Evolutionary conservation across 2,329 filamentous ascomycete species (phyloP).

Genomic region (Diplodia sapinea): DNA sequence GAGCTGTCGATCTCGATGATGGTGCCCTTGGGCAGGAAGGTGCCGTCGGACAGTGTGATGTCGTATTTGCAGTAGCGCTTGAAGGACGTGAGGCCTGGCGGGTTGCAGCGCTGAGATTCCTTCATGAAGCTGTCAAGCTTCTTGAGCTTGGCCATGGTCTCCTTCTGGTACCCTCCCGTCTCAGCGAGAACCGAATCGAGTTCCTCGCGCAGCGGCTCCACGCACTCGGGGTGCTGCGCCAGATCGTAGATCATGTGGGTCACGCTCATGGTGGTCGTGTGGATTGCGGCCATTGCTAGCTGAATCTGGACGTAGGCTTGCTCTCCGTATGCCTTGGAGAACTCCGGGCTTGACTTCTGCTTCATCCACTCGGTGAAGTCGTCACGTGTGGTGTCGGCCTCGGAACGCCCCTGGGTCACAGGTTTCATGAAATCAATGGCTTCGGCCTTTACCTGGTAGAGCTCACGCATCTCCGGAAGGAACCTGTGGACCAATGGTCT

Average conservation of each 20-base stretch:
- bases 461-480: constrained; percentile 21
- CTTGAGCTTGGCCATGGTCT: constrained; percentile 33
- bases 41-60: constrained; percentile 35
- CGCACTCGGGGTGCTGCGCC: constrained; percentile 33
- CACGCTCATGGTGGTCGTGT: constrained; percentile 36
- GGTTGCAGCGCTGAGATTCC: constrained; percentile 35
- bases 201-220: constrained; percentile 34
- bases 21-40: constrained; percentile 32
- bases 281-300: constrained; percentile 35
- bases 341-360: constrained; percentile 29
- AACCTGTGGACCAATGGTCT: constrained; percentile 24
- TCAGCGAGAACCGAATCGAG: constrained; percentile 28
- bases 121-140: constrained; percentile 37
- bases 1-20: constrained; percentile 33
- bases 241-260: constrained; percentile 35
- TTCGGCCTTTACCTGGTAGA: constrained; percentile 31
- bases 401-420: constrained; percentile 27
- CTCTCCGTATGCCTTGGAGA: constrained; percentile 26
- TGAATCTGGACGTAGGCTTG: constrained; percentile 28
- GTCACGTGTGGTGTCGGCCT: constrained; percentile 2
- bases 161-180: constrained; percentile 32
- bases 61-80: constrained; percentile 33
- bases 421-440: constrained; percentile 31
- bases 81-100: constrained; percentile 33
- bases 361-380: constrained; percentile 27